Evolutionary conservation across 1,139 yeast species (phyloP), one percentile per base, ranked within the genome.

Genomic region (Hemisphaericaspora xylanilytica): DNA sequence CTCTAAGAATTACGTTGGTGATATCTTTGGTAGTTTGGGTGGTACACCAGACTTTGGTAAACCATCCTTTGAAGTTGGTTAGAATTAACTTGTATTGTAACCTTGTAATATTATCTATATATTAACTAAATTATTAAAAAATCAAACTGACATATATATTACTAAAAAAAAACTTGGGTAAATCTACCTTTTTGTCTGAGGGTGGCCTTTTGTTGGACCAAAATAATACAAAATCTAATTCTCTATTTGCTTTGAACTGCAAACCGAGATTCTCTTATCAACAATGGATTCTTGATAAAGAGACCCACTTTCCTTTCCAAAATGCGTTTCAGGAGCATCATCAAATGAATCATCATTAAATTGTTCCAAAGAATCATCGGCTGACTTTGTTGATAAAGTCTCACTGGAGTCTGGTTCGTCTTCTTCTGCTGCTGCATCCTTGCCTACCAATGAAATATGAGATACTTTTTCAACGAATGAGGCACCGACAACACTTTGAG

Each of bases 1-100:
- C 37, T 65, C 83, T 14, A 61, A 61, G 25, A 78, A 78, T 63
- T 80, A 80, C 53, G 64, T 78, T 40, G 86, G 86, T 43, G 85
- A 80, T 52, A 69, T 76, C 42, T 73, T 67, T 47, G 80, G 74
- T 37, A 67, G 81, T 34, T 67, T 79, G 55, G 80, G 67, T 20
- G 65, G 65, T 7, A 53, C 45, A 15, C 63, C 65, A 35, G 55
- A 60, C 38, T 62, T 60, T 32, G 67, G 67, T 10, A 55, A 51
- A 41, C 9, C 27, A 2, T 38, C 44, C 11, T 55, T 55, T 36
- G 56, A 44, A 16, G 41, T 51, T 16, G 58, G 58, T 29, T 56
- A 51, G 38, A 20, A 9, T n/a, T 6, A 20, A 9, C 6, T 20
- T 20, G 22, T 20, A 6, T 20, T 22, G 11, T 9, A 22, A 6